Conservation (phyloP, 768 basidiomycete genomes). For the Suillus bovinus region DNA sequence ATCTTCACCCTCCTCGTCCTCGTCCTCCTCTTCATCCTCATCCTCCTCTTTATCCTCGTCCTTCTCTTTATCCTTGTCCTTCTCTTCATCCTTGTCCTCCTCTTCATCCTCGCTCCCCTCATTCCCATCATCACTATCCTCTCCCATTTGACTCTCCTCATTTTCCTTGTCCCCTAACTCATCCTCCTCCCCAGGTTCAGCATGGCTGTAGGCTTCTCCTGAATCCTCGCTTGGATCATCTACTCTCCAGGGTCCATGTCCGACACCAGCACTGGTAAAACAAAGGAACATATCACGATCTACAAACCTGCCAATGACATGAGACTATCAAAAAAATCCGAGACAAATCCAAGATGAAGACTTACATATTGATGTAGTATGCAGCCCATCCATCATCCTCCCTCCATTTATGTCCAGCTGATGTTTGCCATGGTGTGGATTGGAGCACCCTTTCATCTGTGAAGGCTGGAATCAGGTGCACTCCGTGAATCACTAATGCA, state of each 20-base stretch:
- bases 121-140: too few relatives aligned
- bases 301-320: too few relatives aligned
- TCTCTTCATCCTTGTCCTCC: too few relatives aligned
- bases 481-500: slow-evolving; percentile 25
- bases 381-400: slow-evolving; percentile 19
- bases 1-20: too few relatives aligned
- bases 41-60: too few relatives aligned
- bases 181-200: too few relatives aligned
- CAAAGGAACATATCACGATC: slow-evolving; percentile 32
- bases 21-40: too few relatives aligned
- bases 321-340: not conserved
- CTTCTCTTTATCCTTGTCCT: too few relatives aligned
- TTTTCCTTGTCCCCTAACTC: not conserved
- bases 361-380: slow-evolving; percentile 31
- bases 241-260: slow-evolving; percentile 19
- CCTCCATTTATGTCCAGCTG: not conserved
- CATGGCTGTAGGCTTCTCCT: too few relatives aligned
- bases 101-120: too few relatives aligned
- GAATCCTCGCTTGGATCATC: too few relatives aligned
- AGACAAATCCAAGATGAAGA: not conserved
- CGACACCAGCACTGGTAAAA: slow-evolving; percentile 27
- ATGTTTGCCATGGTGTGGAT: slow-evolving; percentile 7
- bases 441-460: slow-evolving; percentile 15
- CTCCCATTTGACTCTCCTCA: not conserved
- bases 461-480: slow-evolving; percentile 39